Percentiles rank a stretch among this genome's conserved stretches.
Evolutionary conservation across 257 asterid genomes (phyloP).

Genomic region (Solanum lignicaule): DNA sequence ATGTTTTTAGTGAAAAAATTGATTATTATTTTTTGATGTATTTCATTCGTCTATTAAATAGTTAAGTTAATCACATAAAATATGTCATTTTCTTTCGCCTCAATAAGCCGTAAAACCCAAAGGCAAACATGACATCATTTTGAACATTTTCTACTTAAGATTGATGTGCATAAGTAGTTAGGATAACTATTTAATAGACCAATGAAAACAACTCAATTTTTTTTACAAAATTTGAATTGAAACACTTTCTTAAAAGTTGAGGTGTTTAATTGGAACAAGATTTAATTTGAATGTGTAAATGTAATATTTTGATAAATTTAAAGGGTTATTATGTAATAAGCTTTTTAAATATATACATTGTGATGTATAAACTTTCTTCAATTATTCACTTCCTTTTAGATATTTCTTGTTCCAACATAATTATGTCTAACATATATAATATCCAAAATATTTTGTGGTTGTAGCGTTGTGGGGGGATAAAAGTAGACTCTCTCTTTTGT

Average conservation of each 20-base stretch:
- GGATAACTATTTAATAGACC: not conserved
- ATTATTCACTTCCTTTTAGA: not conserved
- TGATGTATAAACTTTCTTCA: not conserved
- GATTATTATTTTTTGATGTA: not conserved
- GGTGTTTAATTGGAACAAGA: not conserved
- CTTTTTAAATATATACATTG: not conserved
- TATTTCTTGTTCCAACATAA: not conserved
- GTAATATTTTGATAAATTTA: not conserved
- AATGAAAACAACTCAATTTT: not conserved
- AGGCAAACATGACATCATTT: too few species aligned
- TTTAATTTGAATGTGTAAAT: not conserved
- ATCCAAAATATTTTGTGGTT: not conserved
- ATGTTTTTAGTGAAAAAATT: not conserved
- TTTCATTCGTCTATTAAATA: not conserved
- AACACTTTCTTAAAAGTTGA: not conserved
- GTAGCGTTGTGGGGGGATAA: not conserved
- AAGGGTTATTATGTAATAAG: too few species aligned
- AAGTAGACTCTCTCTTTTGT: not conserved
- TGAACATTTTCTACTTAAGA: not conserved
- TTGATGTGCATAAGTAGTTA: not conserved
- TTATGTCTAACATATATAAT: not conserved
- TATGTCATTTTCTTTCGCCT: not conserved
- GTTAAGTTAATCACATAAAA: not conserved
- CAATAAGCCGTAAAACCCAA: not conserved
- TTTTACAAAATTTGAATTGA: not conserved